A percentile compares a stretch with the other conserved stretches of the same genome.
Conservation (phyloP, 129 eudicot species). For the Escallonia herrerae region DNA sequence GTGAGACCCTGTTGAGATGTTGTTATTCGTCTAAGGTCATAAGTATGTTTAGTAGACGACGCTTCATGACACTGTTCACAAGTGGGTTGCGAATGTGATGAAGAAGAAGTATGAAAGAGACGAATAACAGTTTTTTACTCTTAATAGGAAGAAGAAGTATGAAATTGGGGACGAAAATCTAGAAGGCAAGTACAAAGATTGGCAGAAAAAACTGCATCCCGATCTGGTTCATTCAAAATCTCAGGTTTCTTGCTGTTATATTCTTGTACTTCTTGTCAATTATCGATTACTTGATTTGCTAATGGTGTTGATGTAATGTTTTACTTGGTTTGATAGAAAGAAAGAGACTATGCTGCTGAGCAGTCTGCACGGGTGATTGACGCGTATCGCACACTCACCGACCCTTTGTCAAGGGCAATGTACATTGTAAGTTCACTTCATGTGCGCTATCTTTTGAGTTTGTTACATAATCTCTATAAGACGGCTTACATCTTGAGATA, state of each 20-base stretch:
- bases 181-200: constrained; percentile 73
- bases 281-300: neutral
- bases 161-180: constrained; percentile 50
- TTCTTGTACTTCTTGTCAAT: neutral
- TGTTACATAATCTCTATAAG: no score
- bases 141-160: constrained; percentile 51
- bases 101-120: no score
- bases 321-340: constrained; percentile 36
- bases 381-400: constrained; percentile 72
- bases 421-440: constrained; percentile 49
- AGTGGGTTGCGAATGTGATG: no score
- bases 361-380: constrained; percentile 86
- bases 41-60: no score
- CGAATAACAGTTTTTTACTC: neutral
- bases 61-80: no score
- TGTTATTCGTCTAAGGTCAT: no score
- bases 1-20: no score
- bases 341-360: constrained; percentile 90
- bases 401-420: constrained; percentile 71
- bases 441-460: no score
- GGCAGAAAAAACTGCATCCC: constrained; percentile 96
- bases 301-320: neutral
- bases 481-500: no score
- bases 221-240: constrained; percentile 88
- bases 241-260: constrained; percentile 32